phyloP scores from a whole-genome alignment of 768 basidiomycete species.

The Suillus occidentalis region DNA sequence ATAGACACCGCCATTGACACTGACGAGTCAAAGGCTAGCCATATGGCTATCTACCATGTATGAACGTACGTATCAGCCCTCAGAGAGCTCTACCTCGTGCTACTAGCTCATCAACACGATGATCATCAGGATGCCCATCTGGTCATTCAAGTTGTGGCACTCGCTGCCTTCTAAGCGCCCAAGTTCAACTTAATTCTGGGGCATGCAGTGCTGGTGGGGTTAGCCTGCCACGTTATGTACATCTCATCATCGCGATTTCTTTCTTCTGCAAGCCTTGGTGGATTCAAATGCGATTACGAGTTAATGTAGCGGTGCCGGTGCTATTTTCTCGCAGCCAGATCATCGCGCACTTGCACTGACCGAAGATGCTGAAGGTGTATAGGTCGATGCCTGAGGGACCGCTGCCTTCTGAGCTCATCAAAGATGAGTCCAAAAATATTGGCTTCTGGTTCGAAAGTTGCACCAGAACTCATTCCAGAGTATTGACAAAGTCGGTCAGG shows the following conservation, averaged over 20 bases:
- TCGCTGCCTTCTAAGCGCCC: constrained; percentile 39
- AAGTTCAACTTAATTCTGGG: constrained; percentile 45
- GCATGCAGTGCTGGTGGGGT: constrained; percentile 38
- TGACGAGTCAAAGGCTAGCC: background rate
- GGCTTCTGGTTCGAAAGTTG: constrained; percentile 35
- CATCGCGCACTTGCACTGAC: constrained; percentile 13
- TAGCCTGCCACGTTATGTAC: constrained; percentile 32
- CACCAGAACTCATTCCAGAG: constrained; percentile 48
- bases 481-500: constrained; percentile 56
- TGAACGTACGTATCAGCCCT: constrained; percentile 40
- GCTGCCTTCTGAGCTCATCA: constrained; percentile 28
- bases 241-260: constrained; percentile 20
- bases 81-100: constrained; percentile 47
- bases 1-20: background rate
- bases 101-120: constrained; percentile 41
- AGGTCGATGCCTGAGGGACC: constrained; percentile 27
- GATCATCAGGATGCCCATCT: constrained; percentile 48
- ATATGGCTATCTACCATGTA: constrained; percentile 9
- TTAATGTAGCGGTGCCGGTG: constrained; percentile 11
- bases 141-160: constrained; percentile 37
- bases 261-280: background rate
- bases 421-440: constrained; percentile 30
- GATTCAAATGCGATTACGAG: background rate
- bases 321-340: constrained; percentile 21
- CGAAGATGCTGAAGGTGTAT: constrained; percentile 24